phyloP scores from a whole-genome alignment of 2,329 filamentous ascomycete genomes.

The Colletotrichum sojae region DNA sequence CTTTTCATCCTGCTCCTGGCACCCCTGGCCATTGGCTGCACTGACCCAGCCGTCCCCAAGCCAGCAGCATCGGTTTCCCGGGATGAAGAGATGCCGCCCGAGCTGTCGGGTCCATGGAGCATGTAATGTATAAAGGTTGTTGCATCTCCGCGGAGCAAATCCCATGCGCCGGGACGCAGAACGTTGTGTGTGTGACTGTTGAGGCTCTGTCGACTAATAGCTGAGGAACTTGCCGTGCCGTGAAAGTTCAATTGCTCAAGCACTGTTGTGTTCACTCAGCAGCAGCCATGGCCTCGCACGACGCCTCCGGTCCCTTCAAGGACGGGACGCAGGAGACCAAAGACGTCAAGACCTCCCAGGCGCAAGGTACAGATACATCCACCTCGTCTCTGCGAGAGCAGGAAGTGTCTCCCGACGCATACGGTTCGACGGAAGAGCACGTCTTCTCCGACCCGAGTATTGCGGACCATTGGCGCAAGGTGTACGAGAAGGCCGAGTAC shows the following conservation, averaged over 20 bases:
- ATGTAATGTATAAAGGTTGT: conserved; percentile 33
- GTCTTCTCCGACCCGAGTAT: conserved; percentile 65
- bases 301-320: conserved; percentile 25
- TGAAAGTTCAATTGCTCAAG: conserved; percentile 3
- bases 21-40: conserved; percentile 3
- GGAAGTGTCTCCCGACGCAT: conserved; percentile 38
- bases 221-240: conserved; percentile 4
- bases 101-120: conserved; percentile 17
- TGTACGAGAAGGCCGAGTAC: conserved; percentile 70
- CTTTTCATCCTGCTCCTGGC: neutral
- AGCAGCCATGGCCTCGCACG: conserved; percentile 17
- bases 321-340: conserved; percentile 24
- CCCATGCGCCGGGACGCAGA: neutral
- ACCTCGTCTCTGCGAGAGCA: conserved; percentile 22
- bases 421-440: conserved; percentile 54
- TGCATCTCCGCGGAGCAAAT: conserved; percentile 35
- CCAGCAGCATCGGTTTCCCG: neutral
- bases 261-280: conserved; percentile 13
- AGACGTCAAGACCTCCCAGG: conserved; percentile 21
- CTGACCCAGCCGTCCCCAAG: neutral
- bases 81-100: conserved; percentile 11
- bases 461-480: conserved; percentile 65
- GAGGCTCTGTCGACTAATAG: conserved; percentile 7
- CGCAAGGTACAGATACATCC: conserved; percentile 30
- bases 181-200: conserved; percentile 3